phyloP scores from a whole-genome alignment of 2,329 filamentous ascomycete species.

The Xylaria sp. region DNA sequence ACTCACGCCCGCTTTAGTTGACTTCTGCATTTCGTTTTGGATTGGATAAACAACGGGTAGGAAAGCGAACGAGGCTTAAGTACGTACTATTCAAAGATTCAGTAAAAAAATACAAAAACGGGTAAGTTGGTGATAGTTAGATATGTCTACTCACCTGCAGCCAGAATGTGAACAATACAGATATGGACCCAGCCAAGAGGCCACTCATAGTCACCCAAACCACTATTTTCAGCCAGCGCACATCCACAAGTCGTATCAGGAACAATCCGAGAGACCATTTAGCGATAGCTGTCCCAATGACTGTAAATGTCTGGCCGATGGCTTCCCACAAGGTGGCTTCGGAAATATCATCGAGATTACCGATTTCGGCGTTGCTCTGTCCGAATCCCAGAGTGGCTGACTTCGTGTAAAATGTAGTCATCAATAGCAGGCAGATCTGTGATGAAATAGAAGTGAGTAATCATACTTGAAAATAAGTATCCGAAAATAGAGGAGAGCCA shows the following conservation, averaged over 20 bases:
- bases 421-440: neutral
- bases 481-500: no score
- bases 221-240: neutral
- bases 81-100: neutral
- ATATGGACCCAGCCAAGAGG: neutral
- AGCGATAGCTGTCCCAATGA: neutral
- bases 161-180: neutral
- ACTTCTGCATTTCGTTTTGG: neutral
- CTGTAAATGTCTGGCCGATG: neutral
- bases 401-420: neutral
- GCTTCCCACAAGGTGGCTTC: neutral
- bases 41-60: neutral
- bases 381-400: neutral
- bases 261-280: neutral
- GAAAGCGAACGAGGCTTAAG: neutral
- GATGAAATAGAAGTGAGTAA: no score
- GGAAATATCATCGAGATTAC: neutral
- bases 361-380: neutral
- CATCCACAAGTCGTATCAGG: neutral
- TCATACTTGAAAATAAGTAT: no score
- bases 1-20: neutral
- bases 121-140: neutral
- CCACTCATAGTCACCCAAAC: neutral
- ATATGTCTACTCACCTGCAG: neutral
- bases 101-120: neutral